Percentiles rank a stretch among this genome's conserved stretches.
These are phyloP conservation scores for Leucaena leucocephala DNA, from an alignment of 306 rosid genomes.

Conservation along the genomic window DNA sequence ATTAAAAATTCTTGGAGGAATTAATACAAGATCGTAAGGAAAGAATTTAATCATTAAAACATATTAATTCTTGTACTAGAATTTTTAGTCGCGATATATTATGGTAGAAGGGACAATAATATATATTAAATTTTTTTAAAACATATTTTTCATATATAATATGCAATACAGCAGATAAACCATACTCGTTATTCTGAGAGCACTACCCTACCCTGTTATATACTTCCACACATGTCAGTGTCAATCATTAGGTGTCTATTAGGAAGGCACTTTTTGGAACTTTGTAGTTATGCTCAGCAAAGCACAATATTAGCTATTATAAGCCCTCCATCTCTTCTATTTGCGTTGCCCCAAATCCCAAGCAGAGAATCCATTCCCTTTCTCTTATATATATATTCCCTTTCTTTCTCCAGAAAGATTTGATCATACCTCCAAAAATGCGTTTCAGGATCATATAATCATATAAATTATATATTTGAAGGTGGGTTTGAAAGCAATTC, in stretches of 20 bases:
- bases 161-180: not conserved
- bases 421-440: slow-evolving; percentile 26
- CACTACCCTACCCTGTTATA: slow-evolving; percentile 1
- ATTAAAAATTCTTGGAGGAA: no score
- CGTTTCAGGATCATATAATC: not conserved
- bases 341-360: slow-evolving; percentile 45
- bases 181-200: not conserved
- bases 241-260: slow-evolving; percentile 28
- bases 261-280: slow-evolving; percentile 39
- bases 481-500: not conserved
- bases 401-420: slow-evolving; percentile 28
- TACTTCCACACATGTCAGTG: slow-evolving; percentile 34
- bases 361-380: slow-evolving; percentile 52
- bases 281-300: slow-evolving; percentile 29
- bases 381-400: not conserved
- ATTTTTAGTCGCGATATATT: no score
- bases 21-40: no score
- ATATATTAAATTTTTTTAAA: no score
- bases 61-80: no score
- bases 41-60: no score
- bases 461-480: not conserved
- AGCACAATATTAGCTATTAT: slow-evolving; percentile 35
- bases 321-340: slow-evolving; percentile 40
- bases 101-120: no score
- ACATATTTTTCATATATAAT: not conserved